Percentiles rank a stretch among this genome's conserved stretches.
These are phyloP conservation scores for Magnolia sinica DNA, from an alignment of 164 flowering plant species.

Conservation along the genomic window DNA sequence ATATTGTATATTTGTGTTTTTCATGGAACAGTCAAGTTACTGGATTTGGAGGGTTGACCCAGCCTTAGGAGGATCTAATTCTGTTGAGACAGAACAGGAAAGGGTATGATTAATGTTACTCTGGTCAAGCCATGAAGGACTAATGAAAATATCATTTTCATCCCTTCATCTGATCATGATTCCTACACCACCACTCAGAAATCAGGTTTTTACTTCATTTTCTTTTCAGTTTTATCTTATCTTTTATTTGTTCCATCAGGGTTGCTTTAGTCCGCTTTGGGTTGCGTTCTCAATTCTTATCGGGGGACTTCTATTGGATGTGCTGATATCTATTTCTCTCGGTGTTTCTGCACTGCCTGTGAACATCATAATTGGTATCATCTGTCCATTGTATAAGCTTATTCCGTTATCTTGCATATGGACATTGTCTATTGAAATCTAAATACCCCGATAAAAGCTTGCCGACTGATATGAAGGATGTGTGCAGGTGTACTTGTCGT, in stretches of 20 bases:
- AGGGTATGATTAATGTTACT: conserved; percentile 40
- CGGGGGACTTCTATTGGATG: conserved; percentile 72
- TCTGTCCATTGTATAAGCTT: neutral
- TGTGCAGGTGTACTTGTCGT: conserved; percentile 72
- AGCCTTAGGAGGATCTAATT: conserved; percentile 26
- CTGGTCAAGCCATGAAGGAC: neutral
- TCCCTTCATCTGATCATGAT: too few relatives aligned
- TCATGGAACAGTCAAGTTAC: conserved; percentile 49
- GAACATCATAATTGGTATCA: conserved; percentile 72
- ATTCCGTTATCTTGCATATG: neutral
- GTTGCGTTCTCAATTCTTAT: conserved; percentile 80
- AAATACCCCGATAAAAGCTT: neutral
- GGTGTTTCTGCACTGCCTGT: conserved; percentile 85
- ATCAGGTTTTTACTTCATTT: too few relatives aligned
- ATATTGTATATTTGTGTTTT: neutral
- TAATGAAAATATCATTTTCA: too few relatives aligned
- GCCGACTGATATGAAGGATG: neutral
- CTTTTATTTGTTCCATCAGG: conserved; percentile 25
- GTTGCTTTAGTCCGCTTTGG: conserved; percentile 78
- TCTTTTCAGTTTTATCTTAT: neutral
- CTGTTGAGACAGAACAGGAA: conserved; percentile 32
- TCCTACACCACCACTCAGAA: neutral
- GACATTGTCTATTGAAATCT: too few relatives aligned
- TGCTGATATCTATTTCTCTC: conserved; percentile 69
- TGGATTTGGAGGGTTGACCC: conserved; percentile 80